Base-by-base conservation (phyloP, 192 early-diverging fungal species). In the Blastocladiella britannica region DNA sequence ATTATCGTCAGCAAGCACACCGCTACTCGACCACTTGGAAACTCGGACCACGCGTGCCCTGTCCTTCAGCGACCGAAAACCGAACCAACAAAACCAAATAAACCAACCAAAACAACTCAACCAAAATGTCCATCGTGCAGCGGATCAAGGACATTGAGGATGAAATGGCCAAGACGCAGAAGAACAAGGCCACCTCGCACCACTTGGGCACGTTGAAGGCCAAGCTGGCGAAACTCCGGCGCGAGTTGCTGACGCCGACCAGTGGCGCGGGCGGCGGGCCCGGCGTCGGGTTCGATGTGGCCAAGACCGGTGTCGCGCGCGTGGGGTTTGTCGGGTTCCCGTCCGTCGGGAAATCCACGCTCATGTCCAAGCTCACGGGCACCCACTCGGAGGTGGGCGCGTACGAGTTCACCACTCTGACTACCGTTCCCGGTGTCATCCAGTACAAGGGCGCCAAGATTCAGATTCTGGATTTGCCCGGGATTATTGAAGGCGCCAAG, bases 171-270 rank as follows among this genome's bases (percentile, higher is more conserved):
- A 81, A 89, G 62, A 97, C 93, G 29, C 93, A 98, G 71, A 96
- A 96, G 78, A 98, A 98, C 81, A 98, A 98, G 76, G 87, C 87
- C 27, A 90, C 95, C 59, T 93, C 96, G 69, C 91, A 96, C 78
- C 95, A 98, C 71, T 77, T 96, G 64, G 95, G 93, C 65, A 75
- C 95, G 55, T 74, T 98, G 60, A 96, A 98, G 75, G 95, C 91
- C 55, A 98, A 98, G 70, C 75, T 98, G 58, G 86, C 86, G 58
- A 79, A 74, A 63, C 82, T 82, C 58, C 74, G 88, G 29, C 78
- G 80, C 18, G 80, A 87, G 65, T 71, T 91, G 31, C 67, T 88
- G 29, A 85, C 87, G 65, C 73, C 78, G 26, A 72, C 82, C 55
- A 77, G 79, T 58, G 66, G 70, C 29, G 71, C 72, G 20, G 76